A percentile compares a stretch with the other conserved stretches of the same genome.
phyloP scores from a whole-genome alignment of 257 asterid species.

The Petunia axillaris region DNA sequence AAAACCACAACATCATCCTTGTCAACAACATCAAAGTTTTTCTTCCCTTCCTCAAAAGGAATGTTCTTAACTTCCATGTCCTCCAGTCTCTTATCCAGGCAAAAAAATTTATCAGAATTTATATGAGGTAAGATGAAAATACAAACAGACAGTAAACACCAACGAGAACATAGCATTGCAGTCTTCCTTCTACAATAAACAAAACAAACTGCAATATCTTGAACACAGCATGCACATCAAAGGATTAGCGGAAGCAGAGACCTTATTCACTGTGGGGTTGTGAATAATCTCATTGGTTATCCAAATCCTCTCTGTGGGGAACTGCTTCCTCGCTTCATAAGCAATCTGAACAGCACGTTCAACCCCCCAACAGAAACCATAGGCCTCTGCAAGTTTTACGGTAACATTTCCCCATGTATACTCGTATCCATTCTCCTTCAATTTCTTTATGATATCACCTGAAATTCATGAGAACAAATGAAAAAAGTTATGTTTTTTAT shows the following conservation, averaged over 20 bases:
- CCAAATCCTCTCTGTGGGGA: conserved; percentile 86
- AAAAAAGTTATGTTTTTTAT: conserved; percentile 15
- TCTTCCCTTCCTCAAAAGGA: conserved; percentile 65
- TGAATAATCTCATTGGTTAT: conserved; percentile 91
- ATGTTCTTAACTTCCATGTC: conserved; percentile 73
- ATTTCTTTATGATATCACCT: conserved; percentile 85
- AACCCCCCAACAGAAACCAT: conserved; percentile 99
- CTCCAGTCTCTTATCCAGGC: conserved; percentile 61
- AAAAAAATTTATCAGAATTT: conserved; percentile 26
- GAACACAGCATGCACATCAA: not conserved
- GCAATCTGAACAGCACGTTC: conserved; percentile 99
- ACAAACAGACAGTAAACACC: not conserved
- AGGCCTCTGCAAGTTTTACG: conserved; percentile 88
- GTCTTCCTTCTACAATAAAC: conserved; percentile 12
- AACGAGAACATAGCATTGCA: not conserved
- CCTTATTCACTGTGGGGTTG: conserved; percentile 97
- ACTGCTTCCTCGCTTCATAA: conserved; percentile 92
- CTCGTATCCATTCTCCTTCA: conserved; percentile 80
- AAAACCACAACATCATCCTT: conserved; percentile 88
- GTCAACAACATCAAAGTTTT: conserved; percentile 69
- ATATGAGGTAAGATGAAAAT: conserved; percentile 8
- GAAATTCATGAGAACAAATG: conserved; percentile 33
- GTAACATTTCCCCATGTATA: conserved; percentile 95
- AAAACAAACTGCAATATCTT: not conserved
- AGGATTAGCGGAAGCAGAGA: conserved; percentile 28